Evolutionary conservation across 805 yeast species (phyloP).

Genomic region (Tetrapisispora iriomotensis): DNA sequence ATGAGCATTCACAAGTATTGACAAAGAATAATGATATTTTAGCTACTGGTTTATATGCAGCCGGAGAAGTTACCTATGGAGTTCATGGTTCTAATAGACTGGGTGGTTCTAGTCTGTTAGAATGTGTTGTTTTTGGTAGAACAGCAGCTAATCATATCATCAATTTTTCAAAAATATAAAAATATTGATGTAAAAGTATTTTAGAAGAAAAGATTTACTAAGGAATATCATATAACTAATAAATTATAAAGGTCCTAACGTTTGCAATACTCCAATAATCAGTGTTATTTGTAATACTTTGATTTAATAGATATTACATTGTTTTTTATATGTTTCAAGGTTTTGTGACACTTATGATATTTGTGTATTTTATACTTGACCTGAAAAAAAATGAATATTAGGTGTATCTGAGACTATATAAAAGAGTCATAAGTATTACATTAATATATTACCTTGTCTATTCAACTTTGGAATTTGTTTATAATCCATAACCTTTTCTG

Average conservation of each 20-base stretch:
- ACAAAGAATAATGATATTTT: constrained; percentile 24
- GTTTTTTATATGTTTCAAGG: not conserved
- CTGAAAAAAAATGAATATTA: too few species aligned
- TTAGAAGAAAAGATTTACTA: not conserved
- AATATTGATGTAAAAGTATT: not conserved
- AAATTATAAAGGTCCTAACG: not conserved
- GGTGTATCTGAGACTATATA: too few species aligned
- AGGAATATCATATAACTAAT: not conserved
- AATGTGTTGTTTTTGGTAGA: constrained; percentile 53
- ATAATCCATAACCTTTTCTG: not conserved
- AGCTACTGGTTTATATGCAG: constrained; percentile 44
- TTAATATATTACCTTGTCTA: not conserved
- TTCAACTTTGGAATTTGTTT: not conserved
- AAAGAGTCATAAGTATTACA: too few species aligned
- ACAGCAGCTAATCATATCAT: constrained; percentile 35
- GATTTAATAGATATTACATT: not conserved
- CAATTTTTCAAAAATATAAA: not conserved
- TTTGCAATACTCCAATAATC: too few species aligned
- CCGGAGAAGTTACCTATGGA: constrained; percentile 63
- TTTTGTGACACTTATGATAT: not conserved
- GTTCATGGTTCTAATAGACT: constrained; percentile 56
- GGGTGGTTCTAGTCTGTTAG: constrained; percentile 48
- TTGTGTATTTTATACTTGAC: too few species aligned
- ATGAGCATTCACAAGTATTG: constrained; percentile 38
- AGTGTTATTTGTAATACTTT: not conserved